These are phyloP conservation scores for Exophiala bonariae DNA, from an alignment of 2,329 filamentous ascomycete genomes.

Conservation along the genomic window DNA sequence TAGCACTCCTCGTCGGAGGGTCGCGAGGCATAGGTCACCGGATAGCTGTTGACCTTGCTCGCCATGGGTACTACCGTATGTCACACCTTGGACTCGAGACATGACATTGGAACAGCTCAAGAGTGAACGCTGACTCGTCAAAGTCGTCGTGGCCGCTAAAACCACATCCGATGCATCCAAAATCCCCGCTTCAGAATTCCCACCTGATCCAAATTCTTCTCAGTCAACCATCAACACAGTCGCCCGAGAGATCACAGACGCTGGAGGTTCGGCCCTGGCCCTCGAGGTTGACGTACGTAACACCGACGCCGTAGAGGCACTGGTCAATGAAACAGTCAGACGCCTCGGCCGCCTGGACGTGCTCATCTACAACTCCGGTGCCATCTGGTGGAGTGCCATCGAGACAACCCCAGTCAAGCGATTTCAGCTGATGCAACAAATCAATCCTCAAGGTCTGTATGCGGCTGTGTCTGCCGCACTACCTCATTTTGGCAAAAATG, in stretches of 20 bases:
- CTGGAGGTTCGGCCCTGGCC: constrained; percentile 64
- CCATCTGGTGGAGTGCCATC: constrained; percentile 81
- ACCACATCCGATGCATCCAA: constrained; percentile 64
- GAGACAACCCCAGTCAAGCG: constrained; percentile 71
- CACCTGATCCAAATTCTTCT: constrained; percentile 73
- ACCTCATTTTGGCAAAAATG: constrained; percentile 55
- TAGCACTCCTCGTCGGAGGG: constrained; percentile 72
- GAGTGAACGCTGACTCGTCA: neutral
- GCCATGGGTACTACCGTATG: constrained; percentile 67
- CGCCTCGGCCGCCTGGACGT: constrained; percentile 68
- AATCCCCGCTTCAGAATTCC: constrained; percentile 54
- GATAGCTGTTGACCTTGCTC: constrained; percentile 74
- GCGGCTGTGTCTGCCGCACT: constrained; percentile 67
- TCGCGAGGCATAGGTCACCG: constrained; percentile 80
- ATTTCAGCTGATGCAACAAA: constrained; percentile 75
- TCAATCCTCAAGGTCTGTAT: constrained; percentile 77
- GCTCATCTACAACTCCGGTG: constrained; percentile 79
- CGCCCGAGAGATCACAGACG: constrained; percentile 67
- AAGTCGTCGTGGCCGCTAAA: constrained; percentile 77
- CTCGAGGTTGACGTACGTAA: constrained; percentile 70
- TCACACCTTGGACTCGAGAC: no score
- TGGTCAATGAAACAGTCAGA: constrained; percentile 61
- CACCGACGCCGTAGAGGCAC: constrained; percentile 58
- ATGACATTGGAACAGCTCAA: no score
- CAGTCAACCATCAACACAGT: constrained; percentile 80